Evolutionary conservation across 345 rosid genomes (phyloP).

Genomic region (Pistacia atlantica): DNA sequence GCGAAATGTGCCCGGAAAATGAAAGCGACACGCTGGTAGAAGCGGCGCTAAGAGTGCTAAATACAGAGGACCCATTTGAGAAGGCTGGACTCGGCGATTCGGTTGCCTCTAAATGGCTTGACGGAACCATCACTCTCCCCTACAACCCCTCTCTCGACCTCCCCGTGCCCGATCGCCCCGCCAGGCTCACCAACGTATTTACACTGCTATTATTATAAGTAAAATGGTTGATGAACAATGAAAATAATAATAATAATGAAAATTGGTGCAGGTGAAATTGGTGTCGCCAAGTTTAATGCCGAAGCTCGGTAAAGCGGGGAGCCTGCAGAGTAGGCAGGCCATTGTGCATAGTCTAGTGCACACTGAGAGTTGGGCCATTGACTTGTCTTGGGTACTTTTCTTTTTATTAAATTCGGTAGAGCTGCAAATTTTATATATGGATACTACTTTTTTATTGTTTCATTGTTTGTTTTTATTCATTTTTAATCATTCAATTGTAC

Average conservation of each 20-base stretch:
- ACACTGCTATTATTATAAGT: neutral
- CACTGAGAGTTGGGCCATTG: conserved; percentile 94
- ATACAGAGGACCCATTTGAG: conserved; percentile 77
- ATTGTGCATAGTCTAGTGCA: conserved; percentile 90
- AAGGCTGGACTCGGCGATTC: conserved; percentile 79
- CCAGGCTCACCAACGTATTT: conserved; percentile 66
- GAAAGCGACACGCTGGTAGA: conserved; percentile 66
- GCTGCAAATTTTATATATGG: no score
- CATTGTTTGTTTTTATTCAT: no score
- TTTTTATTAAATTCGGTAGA: neutral
- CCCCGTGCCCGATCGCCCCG: conserved; percentile 72
- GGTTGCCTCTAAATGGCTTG: conserved; percentile 74
- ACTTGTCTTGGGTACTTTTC: conserved; percentile 74
- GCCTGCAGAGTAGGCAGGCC: conserved; percentile 91
- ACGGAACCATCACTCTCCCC: conserved; percentile 58
- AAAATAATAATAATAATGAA: neutral
- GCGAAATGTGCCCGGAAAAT: conserved; percentile 10
- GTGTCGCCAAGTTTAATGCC: conserved; percentile 91
- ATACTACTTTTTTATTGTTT: neutral
- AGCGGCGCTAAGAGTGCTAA: conserved; percentile 69
- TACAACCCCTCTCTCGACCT: conserved; percentile 55
- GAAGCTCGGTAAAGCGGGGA: conserved; percentile 90
- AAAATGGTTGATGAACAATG: conserved; percentile 28
- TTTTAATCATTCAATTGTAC: no score
- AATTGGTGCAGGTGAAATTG: conserved; percentile 58